Base-by-base conservation (phyloP, 768 basidiomycete species). In the Lactarius sanguifluus region DNA sequence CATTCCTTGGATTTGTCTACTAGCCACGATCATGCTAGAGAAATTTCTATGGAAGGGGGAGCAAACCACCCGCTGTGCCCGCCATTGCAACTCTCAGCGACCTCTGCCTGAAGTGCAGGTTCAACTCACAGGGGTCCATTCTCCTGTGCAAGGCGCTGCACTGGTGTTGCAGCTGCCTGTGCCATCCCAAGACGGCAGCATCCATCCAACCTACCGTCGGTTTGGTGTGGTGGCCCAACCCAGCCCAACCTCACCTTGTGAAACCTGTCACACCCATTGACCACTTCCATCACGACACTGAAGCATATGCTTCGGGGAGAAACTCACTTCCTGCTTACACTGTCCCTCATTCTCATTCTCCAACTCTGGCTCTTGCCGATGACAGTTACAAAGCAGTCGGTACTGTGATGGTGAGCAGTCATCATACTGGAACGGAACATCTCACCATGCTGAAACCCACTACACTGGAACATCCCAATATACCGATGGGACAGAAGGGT, bases 311-410 rank as follows among this genome's bases (percentile, higher is more conserved):
- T n/a, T n/a, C n/a, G n/a, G n/a, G n/a, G n/a, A n/a, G n/a, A n/a
- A n/a, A n/a, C 69, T 78, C 84, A 8, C 83, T 83, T 13, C 76
- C 81, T 38, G 76, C 80, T 1, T 82, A 81, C 70, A 77, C 75
- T 6, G 79, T 81, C 4, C 82, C 87, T 36, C 84, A 88, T 57
- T 91, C 90, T 23, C 85, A 89, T 28, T 92, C 90, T 3, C 89
- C 90, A 0, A 91, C 90, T 4, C 90, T 90, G 12, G 85, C 86
- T 10, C 82, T 82, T 3, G 89, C 90, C 59, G 89, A 90, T 45
- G 89, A 90, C 69, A 88, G 87, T 71, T 90, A 89, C 67, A 81
- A 80, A 65, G 79, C 88, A n/a, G 81, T 83, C 7, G 84, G 80
- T 10, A 79, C 86, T 67, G 82, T 82, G 55, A 83, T 86, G 68